Percentiles rank a stretch among this genome's conserved stretches.
phyloP scores from a whole-genome alignment of 2,329 filamentous ascomycete genomes.

The Trichoderma oligosporum region DNA sequence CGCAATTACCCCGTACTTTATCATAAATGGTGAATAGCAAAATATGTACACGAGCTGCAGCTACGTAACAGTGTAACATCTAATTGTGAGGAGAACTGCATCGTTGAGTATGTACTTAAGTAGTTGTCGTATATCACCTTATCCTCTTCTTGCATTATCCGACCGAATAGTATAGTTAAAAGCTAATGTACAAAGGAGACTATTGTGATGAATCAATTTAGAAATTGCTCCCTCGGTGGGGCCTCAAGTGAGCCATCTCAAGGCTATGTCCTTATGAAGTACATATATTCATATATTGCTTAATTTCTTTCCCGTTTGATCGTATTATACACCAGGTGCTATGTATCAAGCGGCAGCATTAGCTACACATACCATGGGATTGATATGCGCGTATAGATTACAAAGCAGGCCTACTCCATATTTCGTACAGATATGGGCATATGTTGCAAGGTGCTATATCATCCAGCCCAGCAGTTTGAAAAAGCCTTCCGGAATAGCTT shows the following conservation, averaged over 20 bases:
- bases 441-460: not conserved
- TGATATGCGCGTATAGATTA: too few relatives aligned
- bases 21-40: not conserved
- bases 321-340: not conserved
- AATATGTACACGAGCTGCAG: not conserved
- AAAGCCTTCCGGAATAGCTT: not conserved
- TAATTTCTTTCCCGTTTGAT: not conserved
- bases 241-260: too few relatives aligned
- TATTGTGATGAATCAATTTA: conserved; percentile 3
- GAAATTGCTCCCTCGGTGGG: too few relatives aligned
- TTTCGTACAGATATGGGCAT: not conserved
- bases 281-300: not conserved
- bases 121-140: too few relatives aligned
- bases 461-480: not conserved
- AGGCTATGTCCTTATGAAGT: too few relatives aligned
- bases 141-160: not conserved
- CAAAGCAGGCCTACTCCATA: too few relatives aligned
- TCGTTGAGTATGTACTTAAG: not conserved
- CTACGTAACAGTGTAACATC: not conserved
- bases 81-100: not conserved
- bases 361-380: too few relatives aligned
- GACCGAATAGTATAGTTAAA: not conserved
- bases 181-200: not conserved
- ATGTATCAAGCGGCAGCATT: too few relatives aligned
- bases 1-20: not conserved